A percentile compares a stretch with the other conserved stretches of the same genome.
These are phyloP conservation scores for Neurospora sp. DNA, from an alignment of 495 filamentous ascomycete species.

Conservation along the genomic window DNA sequence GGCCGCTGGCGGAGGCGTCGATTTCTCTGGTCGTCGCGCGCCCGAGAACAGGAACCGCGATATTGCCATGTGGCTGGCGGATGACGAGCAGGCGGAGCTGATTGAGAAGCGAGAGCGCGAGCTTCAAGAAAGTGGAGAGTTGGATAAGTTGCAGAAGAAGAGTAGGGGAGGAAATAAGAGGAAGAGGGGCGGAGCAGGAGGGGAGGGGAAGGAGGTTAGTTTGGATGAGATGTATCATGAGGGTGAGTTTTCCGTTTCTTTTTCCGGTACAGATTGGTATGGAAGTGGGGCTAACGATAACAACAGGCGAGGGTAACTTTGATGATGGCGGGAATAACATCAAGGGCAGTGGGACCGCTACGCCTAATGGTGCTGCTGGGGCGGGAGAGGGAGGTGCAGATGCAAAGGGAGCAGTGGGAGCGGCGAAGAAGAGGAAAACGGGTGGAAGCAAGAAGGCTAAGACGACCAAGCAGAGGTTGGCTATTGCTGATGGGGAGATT, in stretches of 20 bases:
- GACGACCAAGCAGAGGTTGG: slow-evolving; percentile 78
- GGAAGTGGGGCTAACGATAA: slow-evolving; percentile 1
- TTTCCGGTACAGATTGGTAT: too few relatives aligned
- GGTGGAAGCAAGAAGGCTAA: slow-evolving; percentile 78
- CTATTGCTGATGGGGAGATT: slow-evolving; percentile 71
- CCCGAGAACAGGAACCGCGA: slow-evolving; percentile 85
- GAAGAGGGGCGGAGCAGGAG: slow-evolving; percentile 32
- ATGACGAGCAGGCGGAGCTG: slow-evolving; percentile 85
- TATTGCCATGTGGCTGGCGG: slow-evolving; percentile 92
- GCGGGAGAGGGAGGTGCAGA: slow-evolving; percentile 35
- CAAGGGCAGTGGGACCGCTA: slow-evolving; percentile 75
- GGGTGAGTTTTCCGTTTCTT: slow-evolving; percentile 48
- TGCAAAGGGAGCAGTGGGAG: slow-evolving; percentile 39
- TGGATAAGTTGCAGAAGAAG: slow-evolving; percentile 60
- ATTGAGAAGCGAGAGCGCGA: slow-evolving; percentile 86
- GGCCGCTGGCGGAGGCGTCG: slow-evolving; percentile 50
- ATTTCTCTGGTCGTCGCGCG: slow-evolving; percentile 83
- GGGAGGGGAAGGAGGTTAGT: slow-evolving; percentile 46
- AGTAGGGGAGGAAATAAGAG: neutral
- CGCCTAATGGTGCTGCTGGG: slow-evolving; percentile 55
- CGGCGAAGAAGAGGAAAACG: slow-evolving; percentile 37
- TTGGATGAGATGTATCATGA: slow-evolving; percentile 98
- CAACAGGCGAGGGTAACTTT: slow-evolving; percentile 82
- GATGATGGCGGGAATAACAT: slow-evolving; percentile 48
- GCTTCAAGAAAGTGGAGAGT: slow-evolving; percentile 50